These are phyloP conservation scores for Cordyceps cicadae DNA, from an alignment of 2,329 filamentous ascomycete genomes.

Conservation along the genomic window DNA sequence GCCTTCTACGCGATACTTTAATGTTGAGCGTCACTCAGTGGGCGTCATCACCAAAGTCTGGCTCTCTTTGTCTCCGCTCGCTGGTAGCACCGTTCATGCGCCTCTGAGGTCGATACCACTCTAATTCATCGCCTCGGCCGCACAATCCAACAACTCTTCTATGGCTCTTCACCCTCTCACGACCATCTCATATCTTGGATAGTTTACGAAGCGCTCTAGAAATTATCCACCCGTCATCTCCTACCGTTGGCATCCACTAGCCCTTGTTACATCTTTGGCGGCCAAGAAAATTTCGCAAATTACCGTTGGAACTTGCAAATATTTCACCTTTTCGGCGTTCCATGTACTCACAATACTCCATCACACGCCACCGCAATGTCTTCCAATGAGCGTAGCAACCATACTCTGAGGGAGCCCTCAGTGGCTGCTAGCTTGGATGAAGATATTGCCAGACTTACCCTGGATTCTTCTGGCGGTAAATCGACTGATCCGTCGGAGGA, in stretches of 20 bases:
- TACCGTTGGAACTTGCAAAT: background rate
- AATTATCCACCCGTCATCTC: too few relatives aligned
- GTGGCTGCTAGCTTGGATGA: slow-evolving; percentile 39
- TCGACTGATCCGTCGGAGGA: background rate
- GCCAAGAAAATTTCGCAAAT: too few relatives aligned
- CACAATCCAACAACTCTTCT: background rate
- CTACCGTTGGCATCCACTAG: background rate
- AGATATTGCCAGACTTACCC: slow-evolving; percentile 51
- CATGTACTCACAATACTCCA: background rate
- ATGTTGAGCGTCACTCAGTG: too few relatives aligned
- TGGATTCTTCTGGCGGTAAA: slow-evolving; percentile 37
- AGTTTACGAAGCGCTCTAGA: too few relatives aligned
- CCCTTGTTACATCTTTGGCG: background rate
- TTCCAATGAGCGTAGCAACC: background rate
- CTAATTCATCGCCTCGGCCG: background rate
- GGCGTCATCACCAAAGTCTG: too few relatives aligned
- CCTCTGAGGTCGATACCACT: background rate
- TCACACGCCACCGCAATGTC: background rate
- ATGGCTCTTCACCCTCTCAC: too few relatives aligned
- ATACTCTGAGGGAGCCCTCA: background rate
- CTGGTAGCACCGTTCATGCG: background rate
- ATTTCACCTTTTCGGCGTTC: background rate
- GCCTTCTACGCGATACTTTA: too few relatives aligned
- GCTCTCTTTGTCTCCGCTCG: too few relatives aligned
- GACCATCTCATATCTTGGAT: background rate